These are phyloP conservation scores for Pythium brassicae DNA, from an alignment of 352 stramenopile genomes.

Conservation along the genomic window DNA sequence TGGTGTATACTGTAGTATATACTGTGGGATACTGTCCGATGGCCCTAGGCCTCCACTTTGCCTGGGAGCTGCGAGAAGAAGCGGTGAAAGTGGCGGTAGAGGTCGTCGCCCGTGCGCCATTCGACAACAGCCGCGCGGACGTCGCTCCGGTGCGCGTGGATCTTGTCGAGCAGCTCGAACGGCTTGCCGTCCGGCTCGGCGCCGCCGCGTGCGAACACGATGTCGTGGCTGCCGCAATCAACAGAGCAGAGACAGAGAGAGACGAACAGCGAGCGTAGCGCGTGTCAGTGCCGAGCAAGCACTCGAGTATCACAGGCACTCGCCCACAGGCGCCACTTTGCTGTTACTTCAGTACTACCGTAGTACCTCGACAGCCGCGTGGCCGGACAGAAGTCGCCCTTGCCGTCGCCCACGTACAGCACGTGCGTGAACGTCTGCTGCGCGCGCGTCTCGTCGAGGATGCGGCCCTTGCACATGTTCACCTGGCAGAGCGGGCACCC, in stretches of 20 bases:
- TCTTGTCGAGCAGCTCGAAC: constrained; percentile 32
- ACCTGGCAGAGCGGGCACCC: constrained; percentile 34
- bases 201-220: constrained; percentile 45
- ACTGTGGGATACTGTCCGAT: too few relatives aligned
- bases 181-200: constrained; percentile 17
- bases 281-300: too few relatives aligned
- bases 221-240: constrained; percentile 25
- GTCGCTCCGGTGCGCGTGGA: constrained; percentile 25
- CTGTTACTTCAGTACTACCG: too few relatives aligned
- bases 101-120: constrained; percentile 52
- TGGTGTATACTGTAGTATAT: too few relatives aligned
- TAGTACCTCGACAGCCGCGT: constrained; percentile 35
- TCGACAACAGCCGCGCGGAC: constrained; percentile 31
- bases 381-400: constrained; percentile 45
- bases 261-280: neutral
- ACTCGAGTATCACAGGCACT: too few relatives aligned
- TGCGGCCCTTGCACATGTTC: constrained; percentile 63
- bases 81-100: constrained; percentile 29
- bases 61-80: constrained; percentile 13
- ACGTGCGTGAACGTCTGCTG: constrained; percentile 29
- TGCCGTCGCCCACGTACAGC: constrained; percentile 51
- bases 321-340: neutral
- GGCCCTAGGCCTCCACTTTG: too few relatives aligned
- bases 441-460: constrained; percentile 33
- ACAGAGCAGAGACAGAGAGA: constrained; percentile 4